A percentile compares a stretch with the other conserved stretches of the same genome.
Evolutionary conservation across 495 filamentous ascomycete species (phyloP).

Genomic region (Penicillium alfredii): DNA sequence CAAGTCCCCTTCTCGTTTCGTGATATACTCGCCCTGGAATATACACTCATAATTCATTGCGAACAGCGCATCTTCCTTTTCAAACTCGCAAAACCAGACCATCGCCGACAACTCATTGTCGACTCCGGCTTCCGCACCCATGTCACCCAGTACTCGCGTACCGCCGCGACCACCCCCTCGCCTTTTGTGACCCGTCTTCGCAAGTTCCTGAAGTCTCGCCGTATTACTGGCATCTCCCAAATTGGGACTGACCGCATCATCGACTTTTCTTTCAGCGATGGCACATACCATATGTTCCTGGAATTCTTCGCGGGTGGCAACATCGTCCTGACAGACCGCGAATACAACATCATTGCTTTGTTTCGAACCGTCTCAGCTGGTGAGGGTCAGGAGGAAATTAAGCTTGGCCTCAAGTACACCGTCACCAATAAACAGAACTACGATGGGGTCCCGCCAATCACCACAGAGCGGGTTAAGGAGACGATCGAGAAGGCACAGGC

Average conservation of each 20-base stretch:
- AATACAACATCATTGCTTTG: constrained; percentile 70
- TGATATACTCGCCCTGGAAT: not conserved
- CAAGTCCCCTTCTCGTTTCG: not conserved
- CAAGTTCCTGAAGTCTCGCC: constrained; percentile 79
- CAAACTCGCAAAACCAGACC: constrained; percentile 81
- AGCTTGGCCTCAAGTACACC: constrained; percentile 69
- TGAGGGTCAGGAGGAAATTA: constrained; percentile 68
- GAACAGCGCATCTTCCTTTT: constrained; percentile 84
- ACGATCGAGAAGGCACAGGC: constrained; percentile 62
- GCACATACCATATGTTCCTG: constrained; percentile 76
- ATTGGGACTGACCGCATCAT: constrained; percentile 92
- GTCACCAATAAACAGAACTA: constrained; percentile 79
- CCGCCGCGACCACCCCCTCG: constrained; percentile 76
- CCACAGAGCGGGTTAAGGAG: constrained; percentile 59
- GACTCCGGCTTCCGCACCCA: constrained; percentile 97
- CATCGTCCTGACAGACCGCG: constrained; percentile 80
- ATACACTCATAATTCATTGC: not conserved
- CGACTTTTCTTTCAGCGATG: constrained; percentile 88
- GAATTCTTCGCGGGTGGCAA: constrained; percentile 98
- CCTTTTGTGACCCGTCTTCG: constrained; percentile 76
- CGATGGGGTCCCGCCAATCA: constrained; percentile 65
- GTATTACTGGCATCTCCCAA: constrained; percentile 75
- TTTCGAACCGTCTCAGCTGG: constrained; percentile 69
- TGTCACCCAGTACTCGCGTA: constrained; percentile 79
- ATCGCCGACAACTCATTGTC: constrained; percentile 79